A percentile compares a stretch with the other conserved stretches of the same genome.
These are phyloP conservation scores for Gracilaria gracilis DNA, from an alignment of 23 red algal species.

Conservation along the genomic window DNA sequence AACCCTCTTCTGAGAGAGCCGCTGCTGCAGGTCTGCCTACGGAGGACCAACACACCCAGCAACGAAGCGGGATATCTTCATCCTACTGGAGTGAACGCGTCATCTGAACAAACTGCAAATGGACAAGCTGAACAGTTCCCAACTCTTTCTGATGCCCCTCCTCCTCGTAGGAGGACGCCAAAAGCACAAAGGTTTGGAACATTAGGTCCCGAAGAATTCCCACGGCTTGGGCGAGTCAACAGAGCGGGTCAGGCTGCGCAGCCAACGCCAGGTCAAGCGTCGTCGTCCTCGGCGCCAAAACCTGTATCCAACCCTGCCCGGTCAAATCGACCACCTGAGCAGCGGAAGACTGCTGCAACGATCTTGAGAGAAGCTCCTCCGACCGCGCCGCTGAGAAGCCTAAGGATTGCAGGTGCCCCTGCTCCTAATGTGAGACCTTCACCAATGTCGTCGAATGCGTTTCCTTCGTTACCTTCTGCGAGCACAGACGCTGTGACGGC, in stretches of 20 bases:
- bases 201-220: constrained; percentile 61
- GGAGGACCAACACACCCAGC: constrained; percentile 52
- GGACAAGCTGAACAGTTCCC: constrained; percentile 57
- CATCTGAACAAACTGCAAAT: constrained; percentile 16
- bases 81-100: background rate
- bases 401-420: constrained; percentile 1
- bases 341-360: constrained; percentile 30
- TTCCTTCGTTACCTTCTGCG: constrained; percentile 31
- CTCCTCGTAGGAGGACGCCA: constrained; percentile 6
- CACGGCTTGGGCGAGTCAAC: constrained; percentile 53
- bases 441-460: background rate
- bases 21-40: constrained; percentile 41
- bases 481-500: background rate
- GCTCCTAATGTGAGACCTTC: background rate
- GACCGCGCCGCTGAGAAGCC: background rate
- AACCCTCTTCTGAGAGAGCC: constrained; percentile 49
- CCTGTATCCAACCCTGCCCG: background rate
- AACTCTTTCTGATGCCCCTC: constrained; percentile 45
- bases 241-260: background rate
- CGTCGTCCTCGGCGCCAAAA: constrained; percentile 5
- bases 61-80: constrained; percentile 9
- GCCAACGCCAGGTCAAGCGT: background rate
- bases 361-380: constrained; percentile 29
- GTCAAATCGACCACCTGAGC: too few relatives aligned
- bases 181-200: constrained; percentile 38